phyloP scores from a whole-genome alignment of 1,284 basidiomycete species.

The Apiotrichum mycotoxinovorans region DNA sequence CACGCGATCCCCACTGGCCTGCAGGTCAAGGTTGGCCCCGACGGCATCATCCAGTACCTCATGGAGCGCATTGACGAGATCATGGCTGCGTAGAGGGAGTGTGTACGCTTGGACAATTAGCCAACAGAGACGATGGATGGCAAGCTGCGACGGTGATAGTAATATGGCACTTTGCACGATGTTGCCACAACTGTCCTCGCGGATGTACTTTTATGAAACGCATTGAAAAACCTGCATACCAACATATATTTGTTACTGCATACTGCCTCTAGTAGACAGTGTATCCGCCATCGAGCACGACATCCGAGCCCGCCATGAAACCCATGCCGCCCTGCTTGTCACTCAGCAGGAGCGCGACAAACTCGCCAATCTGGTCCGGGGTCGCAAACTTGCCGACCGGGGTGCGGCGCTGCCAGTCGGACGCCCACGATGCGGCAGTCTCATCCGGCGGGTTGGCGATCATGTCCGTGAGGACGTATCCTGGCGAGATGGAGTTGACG shows the following conservation, averaged over 20 bases:
- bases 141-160: too few species aligned
- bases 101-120: background rate
- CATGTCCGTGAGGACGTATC: conserved; percentile 51
- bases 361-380: conserved; percentile 42
- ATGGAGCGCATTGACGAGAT: conserved; percentile 44
- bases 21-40: conserved; percentile 44
- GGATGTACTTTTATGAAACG: too few species aligned
- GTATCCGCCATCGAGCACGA: conserved; percentile 47
- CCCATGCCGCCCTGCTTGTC: conserved; percentile 29
- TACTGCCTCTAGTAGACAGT: conserved; percentile 6
- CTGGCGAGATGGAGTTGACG: conserved; percentile 49
- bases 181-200: too few species aligned
- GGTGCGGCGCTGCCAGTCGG: conserved; percentile 40
- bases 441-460: conserved; percentile 36
- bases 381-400: conserved; percentile 42
- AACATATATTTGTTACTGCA: too few species aligned
- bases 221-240: too few species aligned
- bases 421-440: conserved; percentile 25
- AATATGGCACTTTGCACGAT: too few species aligned
- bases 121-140: too few species aligned
- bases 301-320: conserved; percentile 47
- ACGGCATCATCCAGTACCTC: conserved; percentile 43
- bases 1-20: conserved; percentile 46
- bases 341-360: conserved; percentile 37
- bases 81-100: conserved; percentile 23